Base-by-base conservation (phyloP, 225 moss, liverwort and hornwort species). In the Pseudisothecium myosuroides region DNA sequence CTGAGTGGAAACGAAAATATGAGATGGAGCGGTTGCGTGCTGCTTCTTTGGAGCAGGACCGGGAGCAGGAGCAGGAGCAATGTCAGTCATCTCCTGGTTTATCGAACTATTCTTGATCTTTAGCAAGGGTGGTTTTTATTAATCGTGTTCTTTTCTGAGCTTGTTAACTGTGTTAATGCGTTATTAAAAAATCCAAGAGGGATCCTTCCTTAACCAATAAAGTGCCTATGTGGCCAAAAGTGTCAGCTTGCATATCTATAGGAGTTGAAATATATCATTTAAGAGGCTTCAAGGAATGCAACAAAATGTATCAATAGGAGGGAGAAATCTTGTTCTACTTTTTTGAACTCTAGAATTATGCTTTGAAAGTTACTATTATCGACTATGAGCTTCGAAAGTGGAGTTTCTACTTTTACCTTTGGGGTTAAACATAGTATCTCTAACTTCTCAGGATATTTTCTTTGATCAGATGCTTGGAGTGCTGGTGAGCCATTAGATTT, bases 1-100 rank as follows among this genome's bases (percentile, higher is more conserved):
- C 96, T 81, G 96, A 94, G 69, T 98, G 97, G 97, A 96, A 96
- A 93, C 91, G 94, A 62, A 98, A 96, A 90, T 96, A 98, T 84
- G 94, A 98, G 91, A 89, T 98, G 92, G 96, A 98, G 91, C 90
- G 94, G 15, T 88, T 95, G 78, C 93, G 96, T 23, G 90, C 87
- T 75, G 84, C 84, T 87, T 92, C 93, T 85, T 88, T 93, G 83
- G 95, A 90, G 87, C 93, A 84, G 83, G 89, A 87, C 61, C 83
- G 75, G 41, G 93, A 78, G 88, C 88, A 88, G 20, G 81, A 88
- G 73, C 82, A 74, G 37, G 92, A 77, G 85, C 88, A 88, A 55
- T 88, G 84, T 83, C 86, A 93, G 50, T 90, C 89, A 67, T 87
- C 89, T 89, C 90, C 86, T 85, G 94, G 93, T 93, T 86, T 62